Conservation (phyloP, 2,329 filamentous ascomycete species). For the Diplodia intermedia region DNA sequence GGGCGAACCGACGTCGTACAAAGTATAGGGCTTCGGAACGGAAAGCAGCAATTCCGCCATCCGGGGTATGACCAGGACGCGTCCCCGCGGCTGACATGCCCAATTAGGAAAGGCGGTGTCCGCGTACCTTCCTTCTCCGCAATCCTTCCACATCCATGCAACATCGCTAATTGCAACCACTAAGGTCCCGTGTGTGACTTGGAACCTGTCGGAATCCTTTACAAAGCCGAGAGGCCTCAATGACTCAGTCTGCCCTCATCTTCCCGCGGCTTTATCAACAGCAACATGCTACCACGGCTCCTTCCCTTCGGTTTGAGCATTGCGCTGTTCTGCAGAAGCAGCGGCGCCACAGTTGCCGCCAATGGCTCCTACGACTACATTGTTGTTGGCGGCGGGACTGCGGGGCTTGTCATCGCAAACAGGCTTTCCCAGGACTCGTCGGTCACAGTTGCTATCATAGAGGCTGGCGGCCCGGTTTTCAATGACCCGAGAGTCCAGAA, state of each 20-base stretch:
- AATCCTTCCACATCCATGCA: conserved; percentile 24
- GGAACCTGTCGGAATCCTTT: background rate
- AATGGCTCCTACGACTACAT: conserved; percentile 27
- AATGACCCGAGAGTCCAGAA: conserved; percentile 43
- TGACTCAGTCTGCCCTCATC: background rate
- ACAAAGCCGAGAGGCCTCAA: background rate
- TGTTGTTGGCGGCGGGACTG: conserved; percentile 35
- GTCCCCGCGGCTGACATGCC: conserved; percentile 3
- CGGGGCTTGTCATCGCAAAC: conserved; percentile 35
- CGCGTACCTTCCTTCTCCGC: conserved; percentile 14
- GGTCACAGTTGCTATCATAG: conserved; percentile 36
- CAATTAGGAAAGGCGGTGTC: background rate
- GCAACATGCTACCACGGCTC: background rate
- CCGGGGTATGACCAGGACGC: conserved; percentile 3
- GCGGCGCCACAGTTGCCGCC: background rate
- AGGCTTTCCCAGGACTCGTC: conserved; percentile 41
- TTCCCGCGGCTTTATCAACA: background rate
- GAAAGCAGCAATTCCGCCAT: background rate
- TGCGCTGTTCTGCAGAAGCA: background rate
- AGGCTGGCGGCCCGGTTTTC: conserved; percentile 38
- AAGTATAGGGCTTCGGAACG: background rate
- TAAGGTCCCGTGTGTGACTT: background rate
- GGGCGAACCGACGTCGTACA: background rate
- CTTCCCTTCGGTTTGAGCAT: background rate
- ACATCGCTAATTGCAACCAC: conserved; percentile 10